Percentiles rank a stretch among this genome's conserved stretches.
These are phyloP conservation scores for Syncephalastrum monosporum DNA, from an alignment of 371 early-diverging fungal species.

Conservation along the genomic window DNA sequence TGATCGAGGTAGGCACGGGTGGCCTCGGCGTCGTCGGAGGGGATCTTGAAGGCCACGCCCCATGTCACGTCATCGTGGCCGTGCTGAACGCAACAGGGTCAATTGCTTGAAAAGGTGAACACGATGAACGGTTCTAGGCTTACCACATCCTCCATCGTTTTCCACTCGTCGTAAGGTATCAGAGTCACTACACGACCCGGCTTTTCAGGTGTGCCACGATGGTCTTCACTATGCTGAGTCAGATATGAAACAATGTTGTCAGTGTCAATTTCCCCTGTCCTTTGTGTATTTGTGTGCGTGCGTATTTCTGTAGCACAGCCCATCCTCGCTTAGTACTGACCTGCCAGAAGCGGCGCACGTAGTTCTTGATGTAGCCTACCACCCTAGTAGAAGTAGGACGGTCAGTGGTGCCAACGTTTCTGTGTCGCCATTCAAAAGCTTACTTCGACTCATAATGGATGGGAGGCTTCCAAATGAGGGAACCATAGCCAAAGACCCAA, in stretches of 20 bases:
- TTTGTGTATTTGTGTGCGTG: not conserved
- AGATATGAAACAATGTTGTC: slow-evolving; percentile 3
- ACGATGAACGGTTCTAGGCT: not conserved
- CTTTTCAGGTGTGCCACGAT: slow-evolving; percentile 80
- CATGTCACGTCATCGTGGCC: slow-evolving; percentile 69
- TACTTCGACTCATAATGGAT: slow-evolving; percentile 55
- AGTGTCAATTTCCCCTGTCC: not conserved
- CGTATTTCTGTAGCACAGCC: not conserved
- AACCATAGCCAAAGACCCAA: slow-evolving; percentile 93
- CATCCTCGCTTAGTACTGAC: slow-evolving; percentile 20
- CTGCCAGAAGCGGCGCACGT: slow-evolving; percentile 90
- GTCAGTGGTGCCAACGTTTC: too few relatives aligned
- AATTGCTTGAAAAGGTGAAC: not conserved
- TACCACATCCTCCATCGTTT: slow-evolving; percentile 41
- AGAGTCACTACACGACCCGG: slow-evolving; percentile 93
- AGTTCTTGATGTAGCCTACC: slow-evolving; percentile 78
- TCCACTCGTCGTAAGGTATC: slow-evolving; percentile 70
- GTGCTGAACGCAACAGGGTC: slow-evolving; percentile 31
- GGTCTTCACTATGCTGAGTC: slow-evolving; percentile 76
- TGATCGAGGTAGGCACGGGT: slow-evolving; percentile 23
- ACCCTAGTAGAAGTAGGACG: slow-evolving; percentile 25
- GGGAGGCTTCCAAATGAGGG: slow-evolving; percentile 81
- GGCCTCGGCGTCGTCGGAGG: slow-evolving; percentile 20
- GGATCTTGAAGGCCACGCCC: slow-evolving; percentile 85
- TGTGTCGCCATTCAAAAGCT: not conserved